Conservation (phyloP, 495 filamentous ascomycete genomes). For the Chaetomium cochliodes region DNA sequence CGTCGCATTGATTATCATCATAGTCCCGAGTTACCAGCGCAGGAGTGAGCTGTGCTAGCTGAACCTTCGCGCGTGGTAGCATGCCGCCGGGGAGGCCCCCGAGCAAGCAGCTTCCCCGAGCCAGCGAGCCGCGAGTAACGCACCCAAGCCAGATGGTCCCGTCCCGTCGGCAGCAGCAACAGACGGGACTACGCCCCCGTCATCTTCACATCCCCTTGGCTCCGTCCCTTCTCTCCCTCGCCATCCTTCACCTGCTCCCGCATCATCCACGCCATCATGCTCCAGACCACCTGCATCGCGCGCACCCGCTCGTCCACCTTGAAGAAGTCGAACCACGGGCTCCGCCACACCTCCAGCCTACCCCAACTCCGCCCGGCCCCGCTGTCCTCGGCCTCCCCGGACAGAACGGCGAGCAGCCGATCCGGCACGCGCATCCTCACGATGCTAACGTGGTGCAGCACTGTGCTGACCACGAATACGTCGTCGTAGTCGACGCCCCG, state of each 20-base stretch:
- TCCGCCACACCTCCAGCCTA: conserved; percentile 62
- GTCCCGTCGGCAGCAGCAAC: neutral
- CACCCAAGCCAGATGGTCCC: too few relatives aligned
- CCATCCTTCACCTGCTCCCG: conserved; percentile 41
- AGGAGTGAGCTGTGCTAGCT: conserved; percentile 1
- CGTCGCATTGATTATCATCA: neutral
- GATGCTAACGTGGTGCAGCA: conserved; percentile 81
- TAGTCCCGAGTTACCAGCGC: neutral
- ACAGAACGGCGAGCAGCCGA: conserved; percentile 57
- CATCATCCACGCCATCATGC: conserved; percentile 70
- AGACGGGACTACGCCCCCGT: conserved; percentile 28
- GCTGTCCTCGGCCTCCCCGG: conserved; percentile 35
- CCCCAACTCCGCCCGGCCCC: conserved; percentile 46
- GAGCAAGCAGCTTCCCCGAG: too few relatives aligned
- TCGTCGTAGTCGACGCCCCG: conserved; percentile 51
- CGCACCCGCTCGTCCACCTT: conserved; percentile 63
- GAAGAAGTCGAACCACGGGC: conserved; percentile 77
- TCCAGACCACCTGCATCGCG: conserved; percentile 72
- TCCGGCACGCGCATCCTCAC: conserved; percentile 70
- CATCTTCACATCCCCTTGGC: conserved; percentile 39
- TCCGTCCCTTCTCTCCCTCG: conserved; percentile 16
- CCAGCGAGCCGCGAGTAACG: too few relatives aligned
- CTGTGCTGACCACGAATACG: conserved; percentile 76
- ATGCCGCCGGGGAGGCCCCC: neutral
- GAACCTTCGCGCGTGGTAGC: neutral